Percentiles rank a stretch among this genome's conserved stretches.
These are phyloP conservation scores for Cardamine chenopodiifolia DNA, from an alignment of 345 rosid genomes.

Conservation along the genomic window DNA sequence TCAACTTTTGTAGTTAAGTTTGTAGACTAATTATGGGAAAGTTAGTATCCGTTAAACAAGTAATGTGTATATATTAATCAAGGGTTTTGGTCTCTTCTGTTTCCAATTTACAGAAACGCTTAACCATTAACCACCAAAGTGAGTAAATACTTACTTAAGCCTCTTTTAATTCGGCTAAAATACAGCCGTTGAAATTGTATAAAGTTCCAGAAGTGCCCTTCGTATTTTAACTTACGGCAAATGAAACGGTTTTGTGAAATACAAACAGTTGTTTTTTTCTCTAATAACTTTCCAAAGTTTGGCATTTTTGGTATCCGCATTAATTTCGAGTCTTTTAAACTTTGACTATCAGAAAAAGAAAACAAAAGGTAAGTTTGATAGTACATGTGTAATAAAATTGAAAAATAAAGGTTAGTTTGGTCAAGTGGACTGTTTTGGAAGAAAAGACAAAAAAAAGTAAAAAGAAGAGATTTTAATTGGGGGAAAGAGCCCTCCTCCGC, in stretches of 20 bases:
- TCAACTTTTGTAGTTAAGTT: slow-evolving; percentile 4
- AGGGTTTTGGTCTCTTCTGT: background rate
- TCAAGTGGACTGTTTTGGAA: slow-evolving; percentile 20
- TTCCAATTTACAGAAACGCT: slow-evolving; percentile 32
- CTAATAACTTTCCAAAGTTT: background rate
- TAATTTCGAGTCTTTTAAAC: slow-evolving; percentile 3
- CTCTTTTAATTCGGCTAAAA: slow-evolving; percentile 1
- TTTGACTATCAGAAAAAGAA: slow-evolving; percentile 16
- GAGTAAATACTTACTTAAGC: background rate
- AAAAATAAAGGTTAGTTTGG: slow-evolving; percentile 27
- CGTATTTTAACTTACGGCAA: background rate
- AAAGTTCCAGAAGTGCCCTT: slow-evolving; percentile 16
- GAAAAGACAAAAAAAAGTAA: background rate
- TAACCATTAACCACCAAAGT: slow-evolving; percentile 24
- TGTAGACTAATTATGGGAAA: background rate
- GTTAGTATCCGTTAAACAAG: slow-evolving; percentile 12
- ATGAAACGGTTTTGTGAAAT: slow-evolving; percentile 16
- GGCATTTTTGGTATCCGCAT: slow-evolving; percentile 10
- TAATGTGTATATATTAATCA: background rate
- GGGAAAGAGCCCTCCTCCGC: slow-evolving; percentile 31
- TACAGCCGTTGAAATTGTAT: slow-evolving; percentile 33
- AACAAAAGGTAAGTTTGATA: background rate
- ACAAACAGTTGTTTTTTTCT: background rate
- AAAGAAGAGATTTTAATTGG: slow-evolving; percentile 21
- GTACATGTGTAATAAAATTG: slow-evolving; percentile 32